Base-by-base conservation (phyloP, 495 filamentous ascomycete genomes). In the Neurospora cerealis region DNA sequence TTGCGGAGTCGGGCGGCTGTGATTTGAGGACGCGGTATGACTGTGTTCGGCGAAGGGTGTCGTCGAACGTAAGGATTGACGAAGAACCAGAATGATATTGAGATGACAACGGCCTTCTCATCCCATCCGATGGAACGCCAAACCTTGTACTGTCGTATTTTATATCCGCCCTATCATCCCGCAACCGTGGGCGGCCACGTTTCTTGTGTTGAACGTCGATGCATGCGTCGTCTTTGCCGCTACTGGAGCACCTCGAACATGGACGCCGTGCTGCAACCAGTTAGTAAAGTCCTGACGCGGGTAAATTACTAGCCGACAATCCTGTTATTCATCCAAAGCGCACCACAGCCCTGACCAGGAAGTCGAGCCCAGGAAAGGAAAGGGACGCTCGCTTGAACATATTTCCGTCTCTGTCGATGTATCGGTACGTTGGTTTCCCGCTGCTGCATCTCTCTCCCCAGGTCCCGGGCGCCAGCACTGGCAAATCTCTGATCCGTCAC, bases 131-230 rank as follows among this genome's bases (percentile, higher is more conserved):
- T 48, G 78, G 81, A 74, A 79, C 83, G 70, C 81, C 82, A 76
- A 83, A 87, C 77, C 84, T 83, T 34, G 83, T 74, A 19, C 81
- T 77, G 70, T 90, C 87, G 74, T 86, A 89, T 74, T 87, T 86
- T 36, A 83, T 78, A 75, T 89, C 85, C 54, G 54, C 28, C 75
- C 85, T 82, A 71, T 98, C 96, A 77, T 97, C 94, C 79, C 95
- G 92, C 78, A 99, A 86, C 70, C 96, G 91, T 77, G 96, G 96
- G 73, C 96, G 88, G 28, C 96, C 96, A 74, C 96, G 87, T 80
- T 98, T 98, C 83, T 98, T 99, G 83, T 98, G 95, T 77, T 95
- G 93, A 32, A 98, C 94, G 81, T 99, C 96, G 70, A 94, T 86
- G 77, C 95, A 98, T n/a, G 92, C 88, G 71, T 94, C 91, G 88